Evolutionary conservation across 2,329 filamentous ascomycete genomes (phyloP), one percentile per base, ranked within the genome.

Genomic region (Trichoderma aggressivum): DNA sequence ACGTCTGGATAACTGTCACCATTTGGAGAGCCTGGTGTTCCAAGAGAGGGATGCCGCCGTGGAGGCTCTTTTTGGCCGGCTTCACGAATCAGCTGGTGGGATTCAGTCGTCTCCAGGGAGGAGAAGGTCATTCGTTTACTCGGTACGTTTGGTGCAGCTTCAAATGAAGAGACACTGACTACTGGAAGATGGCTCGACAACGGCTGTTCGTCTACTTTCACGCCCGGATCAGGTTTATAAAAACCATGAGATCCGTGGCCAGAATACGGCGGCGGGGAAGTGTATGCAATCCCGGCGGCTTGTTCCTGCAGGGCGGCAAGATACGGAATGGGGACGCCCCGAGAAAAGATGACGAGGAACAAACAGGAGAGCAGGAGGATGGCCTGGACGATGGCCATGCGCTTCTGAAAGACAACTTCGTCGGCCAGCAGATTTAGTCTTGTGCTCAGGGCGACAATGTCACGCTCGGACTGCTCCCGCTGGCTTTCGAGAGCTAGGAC

Each of bases 361-460:
- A 99, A 88, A 76, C 94, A 97, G 59, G 95, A 89, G 0, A 98
- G 87, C 7, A 98, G 87, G 10, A 99, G 86, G 6, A 97, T 89
- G 59, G 92, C 94, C 80, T 98, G 96, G 39, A 97, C 88, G 71
- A 98, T 96, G 5, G 93, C 93, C 90, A 98, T 97, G 72, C 95
- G 89, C 82, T 98, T 98, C 81, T 92, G 90, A 75, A 92, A 92
- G 43, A 91, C 88, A 28, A 98, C 89, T 81, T 99, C 96, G 77
- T 98, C 95, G n/a, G 95, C 95, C 12, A 99, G 87, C 36, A 98
- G 86, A 71, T 92, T 94, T 53, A 99, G 87, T 28, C 96, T 89
- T 10, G 90, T 84, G 76, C 91, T 93, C 67, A 98, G 86, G 3
- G 94, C 94, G 55, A 94, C 86, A 72, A 97, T 91, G 78, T 98